phyloP scores from a whole-genome alignment of 2,329 filamentous ascomycete genomes.

The Microcyclosporella mali region DNA sequence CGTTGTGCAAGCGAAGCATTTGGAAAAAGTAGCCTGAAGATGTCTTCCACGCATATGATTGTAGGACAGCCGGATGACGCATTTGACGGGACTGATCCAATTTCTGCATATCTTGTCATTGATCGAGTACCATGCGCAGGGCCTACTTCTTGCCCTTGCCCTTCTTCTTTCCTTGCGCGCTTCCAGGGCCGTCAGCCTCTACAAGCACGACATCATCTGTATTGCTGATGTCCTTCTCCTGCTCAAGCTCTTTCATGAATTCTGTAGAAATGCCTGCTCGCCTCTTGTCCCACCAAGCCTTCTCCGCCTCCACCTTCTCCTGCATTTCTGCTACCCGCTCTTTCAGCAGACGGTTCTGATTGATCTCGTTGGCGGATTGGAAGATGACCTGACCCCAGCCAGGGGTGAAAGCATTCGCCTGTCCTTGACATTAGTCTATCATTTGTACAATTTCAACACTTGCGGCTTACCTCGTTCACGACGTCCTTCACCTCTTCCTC shows the following conservation, averaged over 20 bases:
- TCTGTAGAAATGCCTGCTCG: conserved; percentile 64
- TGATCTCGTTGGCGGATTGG: conserved; percentile 94
- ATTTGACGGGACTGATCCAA: too few relatives aligned
- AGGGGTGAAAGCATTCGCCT: conserved; percentile 86
- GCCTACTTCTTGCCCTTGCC: conserved; percentile 58
- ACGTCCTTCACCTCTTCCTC: conserved; percentile 93
- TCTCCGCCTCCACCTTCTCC: conserved; percentile 64
- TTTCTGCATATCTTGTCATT: too few relatives aligned
- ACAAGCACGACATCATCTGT: conserved; percentile 75
- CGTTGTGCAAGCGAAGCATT: too few relatives aligned
- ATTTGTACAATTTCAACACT: background rate
- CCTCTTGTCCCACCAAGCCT: conserved; percentile 88
- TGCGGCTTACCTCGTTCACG: conserved; percentile 67
- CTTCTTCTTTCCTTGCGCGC: conserved; percentile 37
- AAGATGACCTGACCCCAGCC: conserved; percentile 95
- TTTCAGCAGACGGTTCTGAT: conserved; percentile 72
- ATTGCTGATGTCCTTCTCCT: conserved; percentile 40
- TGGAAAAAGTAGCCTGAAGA: too few relatives aligned
- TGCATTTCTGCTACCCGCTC: conserved; percentile 70
- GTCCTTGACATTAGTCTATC: conserved; percentile 7
- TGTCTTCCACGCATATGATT: too few relatives aligned
- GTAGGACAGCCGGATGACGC: too few relatives aligned
- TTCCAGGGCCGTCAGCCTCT: conserved; percentile 51
- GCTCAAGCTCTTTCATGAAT: conserved; percentile 80
- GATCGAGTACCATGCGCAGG: too few relatives aligned